phyloP scores from a whole-genome alignment of 495 filamentous ascomycete species.

The Xylaria bambusicola region DNA sequence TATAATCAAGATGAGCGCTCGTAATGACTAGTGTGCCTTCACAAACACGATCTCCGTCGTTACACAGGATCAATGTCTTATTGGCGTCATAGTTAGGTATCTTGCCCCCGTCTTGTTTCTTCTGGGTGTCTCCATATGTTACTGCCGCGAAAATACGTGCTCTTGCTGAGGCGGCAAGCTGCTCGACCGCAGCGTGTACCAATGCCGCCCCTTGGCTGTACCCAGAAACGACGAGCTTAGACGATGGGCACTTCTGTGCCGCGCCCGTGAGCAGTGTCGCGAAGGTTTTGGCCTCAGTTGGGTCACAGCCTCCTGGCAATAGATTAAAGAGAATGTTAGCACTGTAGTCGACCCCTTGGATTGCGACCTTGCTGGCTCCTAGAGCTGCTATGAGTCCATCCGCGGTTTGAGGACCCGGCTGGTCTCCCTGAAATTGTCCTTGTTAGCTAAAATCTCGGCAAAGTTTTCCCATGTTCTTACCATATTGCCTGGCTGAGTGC shows the following conservation, averaged over 20 bases:
- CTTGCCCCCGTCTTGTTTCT: conserved; percentile 40
- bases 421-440: neutral
- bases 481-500: conserved; percentile 47
- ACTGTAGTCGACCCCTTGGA: conserved; percentile 11
- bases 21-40: conserved; percentile 42
- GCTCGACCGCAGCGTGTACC: conserved; percentile 41
- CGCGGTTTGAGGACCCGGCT: conserved; percentile 1
- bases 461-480: conserved; percentile 20
- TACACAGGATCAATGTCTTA: conserved; percentile 47
- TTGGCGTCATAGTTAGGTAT: conserved; percentile 40
- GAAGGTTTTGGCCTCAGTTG: conserved; percentile 2
- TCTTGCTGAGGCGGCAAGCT: conserved; percentile 34
- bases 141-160: conserved; percentile 47
- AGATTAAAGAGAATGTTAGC: conserved; percentile 14
- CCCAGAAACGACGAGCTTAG: conserved; percentile 11
- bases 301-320: conserved; percentile 3
- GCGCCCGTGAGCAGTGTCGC: conserved; percentile 2
- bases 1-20: conserved; percentile 43
- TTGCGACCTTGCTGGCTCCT: neutral
- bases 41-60: conserved; percentile 46
- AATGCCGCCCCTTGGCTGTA: conserved; percentile 49
- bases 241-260: neutral
- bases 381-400: neutral
- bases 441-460: neutral
- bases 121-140: conserved; percentile 49